Evolutionary conservation across 345 rosid genomes (phyloP).

Genomic region (Chamaenerion angustifolium): DNA sequence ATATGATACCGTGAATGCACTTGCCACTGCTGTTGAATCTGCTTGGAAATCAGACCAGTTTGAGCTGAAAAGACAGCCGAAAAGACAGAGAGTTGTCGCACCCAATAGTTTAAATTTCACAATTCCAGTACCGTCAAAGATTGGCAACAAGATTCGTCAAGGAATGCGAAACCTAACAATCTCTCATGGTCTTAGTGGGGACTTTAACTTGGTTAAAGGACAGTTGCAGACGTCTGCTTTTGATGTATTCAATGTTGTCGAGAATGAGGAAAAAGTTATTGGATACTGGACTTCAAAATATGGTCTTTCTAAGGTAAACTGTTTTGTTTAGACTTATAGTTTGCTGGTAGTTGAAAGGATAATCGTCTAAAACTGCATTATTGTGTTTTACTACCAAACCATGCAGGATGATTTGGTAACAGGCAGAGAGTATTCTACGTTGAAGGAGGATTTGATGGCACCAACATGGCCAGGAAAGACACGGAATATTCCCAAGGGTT

Average conservation of each 20-base stretch:
- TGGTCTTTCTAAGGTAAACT: background rate
- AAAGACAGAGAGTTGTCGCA: too few species aligned
- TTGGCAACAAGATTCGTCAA: slow-evolving; percentile 8
- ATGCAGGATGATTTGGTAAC: too few species aligned
- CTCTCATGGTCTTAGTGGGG: slow-evolving; percentile 3
- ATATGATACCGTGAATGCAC: slow-evolving; percentile 6
- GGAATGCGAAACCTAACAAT: background rate
- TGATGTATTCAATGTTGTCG: slow-evolving; percentile 8
- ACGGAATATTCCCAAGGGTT: slow-evolving; percentile 8
- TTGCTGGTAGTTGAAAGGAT: too few species aligned
- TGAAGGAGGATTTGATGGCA: too few species aligned
- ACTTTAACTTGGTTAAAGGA: background rate
- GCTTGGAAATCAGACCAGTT: background rate
- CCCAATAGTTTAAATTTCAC: background rate
- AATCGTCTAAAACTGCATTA: too few species aligned
- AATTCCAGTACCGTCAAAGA: background rate
- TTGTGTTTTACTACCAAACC: background rate
- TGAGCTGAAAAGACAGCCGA: background rate
- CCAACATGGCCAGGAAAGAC: too few species aligned
- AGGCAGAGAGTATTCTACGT: too few species aligned
- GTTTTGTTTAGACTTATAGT: background rate
- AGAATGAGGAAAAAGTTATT: too few species aligned
- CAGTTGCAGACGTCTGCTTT: slow-evolving; percentile 3
- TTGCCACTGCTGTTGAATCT: slow-evolving; percentile 10
- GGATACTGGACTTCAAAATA: slow-evolving; percentile 7